Percentiles rank a stretch among this genome's conserved stretches.
phyloP scores from a whole-genome alignment of 2,329 filamentous ascomycete genomes.

The Pseudocercospora musae region DNA sequence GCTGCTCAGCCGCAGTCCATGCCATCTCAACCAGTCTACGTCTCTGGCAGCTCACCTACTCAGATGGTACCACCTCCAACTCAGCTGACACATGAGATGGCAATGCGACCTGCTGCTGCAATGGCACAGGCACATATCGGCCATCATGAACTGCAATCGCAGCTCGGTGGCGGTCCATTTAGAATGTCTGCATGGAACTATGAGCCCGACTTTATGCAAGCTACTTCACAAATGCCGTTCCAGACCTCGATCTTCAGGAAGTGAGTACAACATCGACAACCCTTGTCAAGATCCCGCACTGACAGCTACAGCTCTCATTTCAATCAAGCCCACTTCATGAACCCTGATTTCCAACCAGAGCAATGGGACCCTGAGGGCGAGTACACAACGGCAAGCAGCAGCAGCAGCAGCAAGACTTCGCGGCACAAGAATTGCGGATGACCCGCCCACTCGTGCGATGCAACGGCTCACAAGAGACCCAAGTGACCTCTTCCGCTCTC shows the following conservation, averaged over 20 bases:
- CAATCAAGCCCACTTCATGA: constrained; percentile 52
- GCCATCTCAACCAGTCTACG: constrained; percentile 29
- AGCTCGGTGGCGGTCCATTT: constrained; percentile 41
- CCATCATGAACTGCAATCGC: constrained; percentile 23
- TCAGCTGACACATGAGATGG: constrained; percentile 32
- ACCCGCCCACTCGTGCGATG: constrained; percentile 39
- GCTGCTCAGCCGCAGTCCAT: constrained; percentile 29
- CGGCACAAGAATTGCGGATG: constrained; percentile 34
- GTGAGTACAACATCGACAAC: constrained; percentile 19
- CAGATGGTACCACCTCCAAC: constrained; percentile 29
- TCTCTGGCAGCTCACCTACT: constrained; percentile 25
- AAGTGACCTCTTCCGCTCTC: constrained; percentile 13
- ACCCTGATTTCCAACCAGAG: constrained; percentile 52
- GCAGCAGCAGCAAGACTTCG: constrained; percentile 28
- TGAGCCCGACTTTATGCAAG: constrained; percentile 41
- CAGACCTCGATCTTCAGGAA: constrained; percentile 51
- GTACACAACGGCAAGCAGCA: constrained; percentile 36
- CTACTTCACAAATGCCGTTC: constrained; percentile 41
- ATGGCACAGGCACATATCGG: constrained; percentile 24
- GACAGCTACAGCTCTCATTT: constrained; percentile 44
- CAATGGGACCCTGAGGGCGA: constrained; percentile 51
- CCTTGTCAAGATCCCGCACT: constrained; percentile 10
- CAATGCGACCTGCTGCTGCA: constrained; percentile 27
- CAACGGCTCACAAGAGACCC: constrained; percentile 38
- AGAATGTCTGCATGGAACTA: constrained; percentile 47